Base-by-base conservation (phyloP, 2,329 filamentous ascomycete species). In the Penicillium sp. region DNA sequence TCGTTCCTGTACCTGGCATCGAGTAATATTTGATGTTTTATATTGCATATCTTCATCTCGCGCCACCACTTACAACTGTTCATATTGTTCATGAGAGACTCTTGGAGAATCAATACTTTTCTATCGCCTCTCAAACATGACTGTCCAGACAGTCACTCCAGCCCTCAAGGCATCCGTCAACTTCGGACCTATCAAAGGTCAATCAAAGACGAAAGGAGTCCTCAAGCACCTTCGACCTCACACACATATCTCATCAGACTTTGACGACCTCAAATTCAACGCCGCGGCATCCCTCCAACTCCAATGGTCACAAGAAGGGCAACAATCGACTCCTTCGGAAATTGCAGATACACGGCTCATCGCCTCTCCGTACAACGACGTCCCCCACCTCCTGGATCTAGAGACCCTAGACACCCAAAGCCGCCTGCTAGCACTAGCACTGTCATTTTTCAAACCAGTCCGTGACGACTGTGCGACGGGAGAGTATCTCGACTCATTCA, bases 401-500 rank as follows among this genome's bases (percentile, higher is more conserved):
- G 77, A 82, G 50, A 87, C 83, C 2, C 82, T 96, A 7, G 84
- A 91, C 64, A 78, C 78, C 0, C 85, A 91, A 65, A 89, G 88
- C 65, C 85, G 83, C 10, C 82, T 96, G 56, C 82, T 97, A 58
- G 89, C 92, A 5, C 84, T 87, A 62, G 90, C 92, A 0, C 81
- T 97, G 62, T 85, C 86, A 30, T 80, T 81, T 15, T 82, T 97
- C 67, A 82, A 81, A 62, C 86, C 87, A 40, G 79, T 87, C 19
- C 85, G 88, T 1, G 75, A 82, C 8, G 89, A 93, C 73, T 97
- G 96, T 78, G 91, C 92, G 60, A 93, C 88, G 1, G 88, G 89
- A 1, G 81, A 86, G 0, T 97, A 96, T 77, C 76, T 82, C 3
- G 84, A 88, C 2, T 88, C 88, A 0, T 93, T 97, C 80, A 96